Evolutionary conservation across 495 filamentous ascomycete genomes (phyloP), one percentile per base, ranked within the genome.

Genomic region (Aspergillus saccharolyticus): DNA sequence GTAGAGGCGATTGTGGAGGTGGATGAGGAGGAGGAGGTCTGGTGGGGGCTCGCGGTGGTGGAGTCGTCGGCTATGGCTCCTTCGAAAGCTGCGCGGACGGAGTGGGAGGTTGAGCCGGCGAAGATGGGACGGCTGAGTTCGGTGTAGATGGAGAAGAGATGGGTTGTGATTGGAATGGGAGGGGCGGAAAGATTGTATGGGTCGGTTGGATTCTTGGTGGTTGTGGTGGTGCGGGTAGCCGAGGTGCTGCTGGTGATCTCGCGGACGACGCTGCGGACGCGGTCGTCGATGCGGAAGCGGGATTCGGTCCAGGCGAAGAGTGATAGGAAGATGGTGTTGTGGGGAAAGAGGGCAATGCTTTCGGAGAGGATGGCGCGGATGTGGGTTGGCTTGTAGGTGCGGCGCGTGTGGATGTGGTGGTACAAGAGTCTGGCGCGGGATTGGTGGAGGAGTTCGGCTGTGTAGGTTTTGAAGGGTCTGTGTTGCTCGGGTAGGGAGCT

Each of bases 321-420:
- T 16, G 80, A 73, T 51, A 93, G 79, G 59, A 96, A 87, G 39
- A 91, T 79, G 1, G 86, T 89, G 74, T 96, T 96, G 25, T 79
- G 74, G 0, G 91, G 91, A 69, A 88, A 96, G 12, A 74, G 62
- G 4, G 57, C 52, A 28, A 94, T 70, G 58, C 84, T 86, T 24
- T 80, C 66, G 6, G 72, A 60, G 3, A 96, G 75, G 4, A 82
- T 65, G 18, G 74, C 64, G 42, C 88, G 86, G 51, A 96, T 65
- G 19, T 79, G 68, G 2, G 78, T 66, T 12, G 89, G 87, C 59
- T 82, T 84, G 72, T 87, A 88, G 6, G 82, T 75, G 30, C 74
- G 80, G 45, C 67, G 73, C 50, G 78, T 78, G 1, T 67, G 76
- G 21, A 85, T 73, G 66, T 94, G 85, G 64, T 85, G 77, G 63